Evolutionary conservation across 768 basidiomycete genomes (phyloP).

Genomic region (Amylocystis lapponica): DNA sequence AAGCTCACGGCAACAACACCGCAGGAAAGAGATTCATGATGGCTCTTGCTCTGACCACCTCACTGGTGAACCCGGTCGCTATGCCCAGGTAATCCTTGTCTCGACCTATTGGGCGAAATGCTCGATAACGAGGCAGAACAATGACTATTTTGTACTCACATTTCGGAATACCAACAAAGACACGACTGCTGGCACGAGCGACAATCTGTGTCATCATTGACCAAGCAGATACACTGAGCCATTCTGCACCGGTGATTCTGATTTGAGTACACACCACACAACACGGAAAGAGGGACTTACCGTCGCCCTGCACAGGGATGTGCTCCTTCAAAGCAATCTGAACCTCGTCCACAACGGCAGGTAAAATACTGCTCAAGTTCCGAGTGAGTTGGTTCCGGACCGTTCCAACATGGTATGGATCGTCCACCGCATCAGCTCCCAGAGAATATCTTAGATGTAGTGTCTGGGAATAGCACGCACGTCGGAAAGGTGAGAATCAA

Average conservation of each 20-base stretch:
- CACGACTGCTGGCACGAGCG: slow-evolving; percentile 36
- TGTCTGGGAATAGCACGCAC: too few relatives aligned
- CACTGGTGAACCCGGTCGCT: slow-evolving; percentile 26
- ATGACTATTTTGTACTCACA: slow-evolving; percentile 28
- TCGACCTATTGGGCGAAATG: too few relatives aligned
- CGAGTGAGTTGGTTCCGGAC: slow-evolving; percentile 23
- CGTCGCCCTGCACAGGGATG: slow-evolving; percentile 20
- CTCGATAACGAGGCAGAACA: too few relatives aligned
- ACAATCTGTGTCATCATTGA: slow-evolving; percentile 29
- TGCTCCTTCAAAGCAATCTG: slow-evolving; percentile 20
- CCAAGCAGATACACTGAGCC: slow-evolving; percentile 28
- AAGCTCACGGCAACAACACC: slow-evolving; percentile 25
- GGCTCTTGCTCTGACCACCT: slow-evolving; percentile 16
- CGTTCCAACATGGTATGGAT: slow-evolving; percentile 18
- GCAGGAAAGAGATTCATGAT: slow-evolving; percentile 27
- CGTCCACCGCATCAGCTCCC: slow-evolving; percentile 2
- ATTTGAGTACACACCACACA: too few relatives aligned
- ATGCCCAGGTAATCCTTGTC: slow-evolving; percentile 31
- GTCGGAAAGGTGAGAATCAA: neutral
- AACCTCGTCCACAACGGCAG: slow-evolving; percentile 22
- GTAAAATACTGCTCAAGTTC: slow-evolving; percentile 16
- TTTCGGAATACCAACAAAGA: slow-evolving; percentile 44
- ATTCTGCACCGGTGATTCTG: slow-evolving; percentile 28
- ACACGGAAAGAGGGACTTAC: slow-evolving; percentile 1
- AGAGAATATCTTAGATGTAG: neutral